A percentile compares a stretch with the other conserved stretches of the same genome.
Conservation (phyloP, 805 yeast genomes). For the Candida broadrunensis region DNA sequence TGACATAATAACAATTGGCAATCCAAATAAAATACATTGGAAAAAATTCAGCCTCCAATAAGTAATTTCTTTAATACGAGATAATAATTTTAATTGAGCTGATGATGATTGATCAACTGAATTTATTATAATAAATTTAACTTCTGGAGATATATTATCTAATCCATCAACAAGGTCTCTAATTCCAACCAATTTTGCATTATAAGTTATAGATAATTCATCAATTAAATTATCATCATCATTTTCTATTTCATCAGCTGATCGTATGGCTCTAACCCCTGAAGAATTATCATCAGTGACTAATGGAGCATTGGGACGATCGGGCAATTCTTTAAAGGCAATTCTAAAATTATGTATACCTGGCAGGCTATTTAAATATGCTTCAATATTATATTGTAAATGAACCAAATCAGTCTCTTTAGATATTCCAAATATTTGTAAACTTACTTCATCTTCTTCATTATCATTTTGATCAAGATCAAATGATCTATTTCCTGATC, state of each 20-base stretch:
- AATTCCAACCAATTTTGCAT: slow-evolving; percentile 53
- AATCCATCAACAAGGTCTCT: slow-evolving; percentile 53
- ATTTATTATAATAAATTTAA: slow-evolving; percentile 47
- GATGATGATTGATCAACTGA: slow-evolving; percentile 52
- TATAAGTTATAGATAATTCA: slow-evolving; percentile 45
- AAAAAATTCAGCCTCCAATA: slow-evolving; percentile 65
- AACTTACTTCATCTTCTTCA: slow-evolving; percentile 24
- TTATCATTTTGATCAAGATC: background rate
- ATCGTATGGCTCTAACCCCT: slow-evolving; percentile 10
- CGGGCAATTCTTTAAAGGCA: slow-evolving; percentile 13
- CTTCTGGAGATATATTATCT: slow-evolving; percentile 47
- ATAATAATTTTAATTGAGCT: slow-evolving; percentile 66
- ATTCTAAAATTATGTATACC: slow-evolving; percentile 27
- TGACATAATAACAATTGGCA: slow-evolving; percentile 56
- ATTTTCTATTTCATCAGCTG: slow-evolving; percentile 13
- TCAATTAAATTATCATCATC: slow-evolving; percentile 17
- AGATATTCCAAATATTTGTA: slow-evolving; percentile 32
- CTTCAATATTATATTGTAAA: slow-evolving; percentile 40
- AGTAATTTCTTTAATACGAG: slow-evolving; percentile 67
- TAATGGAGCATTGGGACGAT: slow-evolving; percentile 3
- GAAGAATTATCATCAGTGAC: slow-evolving; percentile 13
- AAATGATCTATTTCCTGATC: background rate
- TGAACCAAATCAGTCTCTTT: slow-evolving; percentile 22
- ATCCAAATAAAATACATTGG: slow-evolving; percentile 52
- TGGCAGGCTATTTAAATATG: slow-evolving; percentile 27